Evolutionary conservation across 2,329 filamentous ascomycete species (phyloP).

Genomic region (Cryphonectria naterciae): DNA sequence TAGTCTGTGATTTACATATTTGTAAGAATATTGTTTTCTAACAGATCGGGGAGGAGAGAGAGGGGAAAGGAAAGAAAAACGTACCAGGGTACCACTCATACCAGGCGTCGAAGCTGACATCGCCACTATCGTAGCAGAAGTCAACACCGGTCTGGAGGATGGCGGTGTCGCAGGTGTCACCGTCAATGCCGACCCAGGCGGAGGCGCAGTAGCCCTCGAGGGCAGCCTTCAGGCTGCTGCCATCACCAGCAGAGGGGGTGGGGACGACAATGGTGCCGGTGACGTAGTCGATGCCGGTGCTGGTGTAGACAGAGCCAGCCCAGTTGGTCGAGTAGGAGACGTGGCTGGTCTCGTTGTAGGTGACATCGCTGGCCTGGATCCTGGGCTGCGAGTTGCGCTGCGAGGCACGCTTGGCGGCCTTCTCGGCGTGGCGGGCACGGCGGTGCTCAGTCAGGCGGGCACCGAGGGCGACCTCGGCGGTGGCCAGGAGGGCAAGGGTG

Average conservation of each 20-base stretch:
- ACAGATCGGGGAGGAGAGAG: slow-evolving; percentile 36
- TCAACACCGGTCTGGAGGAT: slow-evolving; percentile 64
- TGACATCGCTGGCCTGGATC: slow-evolving; percentile 16
- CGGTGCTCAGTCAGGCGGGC: slow-evolving; percentile 47
- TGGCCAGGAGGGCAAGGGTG: slow-evolving; percentile 43
- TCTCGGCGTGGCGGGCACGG: slow-evolving; percentile 36
- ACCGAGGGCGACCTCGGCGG: slow-evolving; percentile 42
- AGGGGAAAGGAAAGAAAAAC: slow-evolving; percentile 34
- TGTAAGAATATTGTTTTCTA: not conserved
- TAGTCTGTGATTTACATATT: slow-evolving; percentile 41
- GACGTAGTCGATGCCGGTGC: slow-evolving; percentile 53
- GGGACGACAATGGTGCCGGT: slow-evolving; percentile 58
- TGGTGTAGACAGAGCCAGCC: slow-evolving; percentile 59
- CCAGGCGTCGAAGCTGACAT: slow-evolving; percentile 56
- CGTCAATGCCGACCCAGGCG: slow-evolving; percentile 66
- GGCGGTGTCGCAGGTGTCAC: slow-evolving; percentile 57
- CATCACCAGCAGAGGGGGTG: slow-evolving; percentile 45
- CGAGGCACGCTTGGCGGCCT: slow-evolving; percentile 15
- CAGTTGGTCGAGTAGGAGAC: slow-evolving; percentile 47
- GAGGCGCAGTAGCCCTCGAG: slow-evolving; percentile 42
- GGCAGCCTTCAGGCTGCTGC: slow-evolving; percentile 37
- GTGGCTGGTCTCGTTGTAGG: slow-evolving; percentile 18
- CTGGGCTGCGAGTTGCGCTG: slow-evolving; percentile 17
- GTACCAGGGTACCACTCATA: slow-evolving; percentile 62
- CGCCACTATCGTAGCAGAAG: slow-evolving; percentile 51